These are phyloP conservation scores for Citeromyces hawaiiensis DNA, from an alignment of 1,139 yeast genomes.

Conservation along the genomic window DNA sequence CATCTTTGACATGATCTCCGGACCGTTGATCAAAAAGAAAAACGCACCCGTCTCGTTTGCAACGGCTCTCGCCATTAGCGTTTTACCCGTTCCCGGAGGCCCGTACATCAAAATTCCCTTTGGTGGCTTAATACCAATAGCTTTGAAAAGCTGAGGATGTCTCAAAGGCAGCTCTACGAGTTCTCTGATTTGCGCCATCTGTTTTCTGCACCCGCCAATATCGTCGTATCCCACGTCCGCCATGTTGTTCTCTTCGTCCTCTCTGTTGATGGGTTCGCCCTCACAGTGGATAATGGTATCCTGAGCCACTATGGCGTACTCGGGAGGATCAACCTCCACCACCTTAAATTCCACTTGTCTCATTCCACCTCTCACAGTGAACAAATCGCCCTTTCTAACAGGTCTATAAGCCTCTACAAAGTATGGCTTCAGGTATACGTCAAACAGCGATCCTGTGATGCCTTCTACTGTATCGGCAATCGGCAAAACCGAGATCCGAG, in stretches of 20 bases:
- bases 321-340: slow-evolving; percentile 96
- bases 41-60: slow-evolving; percentile 99
- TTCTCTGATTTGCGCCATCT: slow-evolving; percentile 97
- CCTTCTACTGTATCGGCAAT: slow-evolving; percentile 98
- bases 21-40: slow-evolving; percentile 95
- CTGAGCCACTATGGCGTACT: slow-evolving; percentile 95
- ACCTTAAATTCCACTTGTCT: slow-evolving; percentile 98
- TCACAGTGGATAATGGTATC: slow-evolving; percentile 97
- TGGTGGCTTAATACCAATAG: slow-evolving; percentile 96
- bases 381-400: slow-evolving; percentile 93
- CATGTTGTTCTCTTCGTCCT: slow-evolving; percentile 93
- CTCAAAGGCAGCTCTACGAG: slow-evolving; percentile 92
- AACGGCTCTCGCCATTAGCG: slow-evolving; percentile 98
- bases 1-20: slow-evolving; percentile 99
- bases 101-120: slow-evolving; percentile 96
- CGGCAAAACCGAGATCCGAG: slow-evolving; percentile 90
- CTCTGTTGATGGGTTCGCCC: slow-evolving; percentile 98
- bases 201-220: slow-evolving; percentile 97
- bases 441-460: slow-evolving; percentile 92
- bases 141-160: slow-evolving; percentile 93
- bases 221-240: slow-evolving; percentile 98
- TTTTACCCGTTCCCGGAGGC: slow-evolving; percentile 98
- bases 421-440: slow-evolving; percentile 92
- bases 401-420: slow-evolving; percentile 99
- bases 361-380: slow-evolving; percentile 97